Evolutionary conservation across 108 stramenopile genomes (phyloP).

Genomic region (Fistulifera solaris): DNA sequence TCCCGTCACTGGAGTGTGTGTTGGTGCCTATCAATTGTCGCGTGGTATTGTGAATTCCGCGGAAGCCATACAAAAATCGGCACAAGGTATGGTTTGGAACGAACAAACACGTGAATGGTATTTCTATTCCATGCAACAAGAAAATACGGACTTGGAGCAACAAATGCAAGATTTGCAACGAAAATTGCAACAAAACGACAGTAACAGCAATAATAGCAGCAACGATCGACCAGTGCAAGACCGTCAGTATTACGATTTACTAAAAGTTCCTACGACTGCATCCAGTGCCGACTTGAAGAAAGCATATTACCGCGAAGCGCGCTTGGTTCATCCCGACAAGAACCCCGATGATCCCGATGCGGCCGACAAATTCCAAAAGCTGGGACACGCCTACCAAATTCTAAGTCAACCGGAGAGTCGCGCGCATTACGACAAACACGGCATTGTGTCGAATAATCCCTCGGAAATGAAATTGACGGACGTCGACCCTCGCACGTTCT

Average conservation of each 20-base stretch:
- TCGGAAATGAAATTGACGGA: conserved; percentile 46
- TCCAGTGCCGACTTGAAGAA: conserved; percentile 79
- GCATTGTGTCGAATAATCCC: conserved; percentile 35
- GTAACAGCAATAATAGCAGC: conserved; percentile 56
- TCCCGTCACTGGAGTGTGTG: conserved; percentile 76
- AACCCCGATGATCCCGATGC: conserved; percentile 81
- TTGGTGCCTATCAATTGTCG: conserved; percentile 72
- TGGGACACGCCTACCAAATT: conserved; percentile 89
- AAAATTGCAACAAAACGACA: neutral
- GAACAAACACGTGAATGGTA: conserved; percentile 65
- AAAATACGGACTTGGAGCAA: conserved; percentile 33
- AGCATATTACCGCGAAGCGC: conserved; percentile 83
- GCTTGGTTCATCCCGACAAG: conserved; percentile 80
- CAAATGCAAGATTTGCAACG: neutral
- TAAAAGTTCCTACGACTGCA: conserved; percentile 77
- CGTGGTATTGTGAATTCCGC: conserved; percentile 70
- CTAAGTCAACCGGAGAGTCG: conserved; percentile 73
- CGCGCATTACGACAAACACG: conserved; percentile 81
- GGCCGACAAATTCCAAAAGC: conserved; percentile 72
- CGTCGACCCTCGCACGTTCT: conserved; percentile 81
- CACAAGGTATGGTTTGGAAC: conserved; percentile 82
- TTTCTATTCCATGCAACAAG: conserved; percentile 1
- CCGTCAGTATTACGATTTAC: conserved; percentile 72
- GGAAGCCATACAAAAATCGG: conserved; percentile 50
- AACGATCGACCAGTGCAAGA: conserved; percentile 60